Evolutionary conservation across 2,329 filamentous ascomycete genomes (phyloP), one percentile per base, ranked within the genome.

Genomic region (Orbilia brochopaga): DNA sequence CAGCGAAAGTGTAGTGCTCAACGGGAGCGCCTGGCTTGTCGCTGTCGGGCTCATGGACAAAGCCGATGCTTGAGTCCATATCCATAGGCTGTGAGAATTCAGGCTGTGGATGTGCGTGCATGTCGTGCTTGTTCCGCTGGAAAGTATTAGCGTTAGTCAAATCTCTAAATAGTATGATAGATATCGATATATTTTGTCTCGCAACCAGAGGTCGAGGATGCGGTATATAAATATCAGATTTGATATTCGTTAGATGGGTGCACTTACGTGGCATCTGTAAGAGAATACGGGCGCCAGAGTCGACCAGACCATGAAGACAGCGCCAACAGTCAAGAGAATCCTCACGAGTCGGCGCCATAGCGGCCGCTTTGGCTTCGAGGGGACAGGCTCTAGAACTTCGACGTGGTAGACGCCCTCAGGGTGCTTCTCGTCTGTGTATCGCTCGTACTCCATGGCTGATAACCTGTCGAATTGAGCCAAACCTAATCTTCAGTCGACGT

Each of bases 361-460:
- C 0, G 69, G 61, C 52, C 69, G 60, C 55, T 66, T 73, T 8
- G 66, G 66, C 50, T 70, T 70, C 19, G 59, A 54, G 4, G 40
- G 58, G 24, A 53, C 52, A 37, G 56, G 23, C 46, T 69, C 58
- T n/a, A 48, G 44, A n/a, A 35, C 56, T 19, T 56, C 44, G 30
- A 69, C 50, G 24, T 56, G 35, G 55, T 59, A 59, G 55, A 70
- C 55, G 53, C n/a, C 30, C 11, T 70, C 53, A 2, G 65, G 52
- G 8, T 59, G 17, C 42, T 70, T 64, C 27, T 70, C 66, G 59
- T 70, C 66, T 10, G 66, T 70, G 50, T 70, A 70, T 60, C 66
- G 63, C 50, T 42, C 37, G 37, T 15, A 42, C 37, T 70, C 66
- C 66, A 70, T 70, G 48, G 54, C 57, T 56, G 30, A 21, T n/a